Evolutionary conservation across 2,329 filamentous ascomycete genomes (phyloP).

Genomic region (Lasiodiplodia sp.): DNA sequence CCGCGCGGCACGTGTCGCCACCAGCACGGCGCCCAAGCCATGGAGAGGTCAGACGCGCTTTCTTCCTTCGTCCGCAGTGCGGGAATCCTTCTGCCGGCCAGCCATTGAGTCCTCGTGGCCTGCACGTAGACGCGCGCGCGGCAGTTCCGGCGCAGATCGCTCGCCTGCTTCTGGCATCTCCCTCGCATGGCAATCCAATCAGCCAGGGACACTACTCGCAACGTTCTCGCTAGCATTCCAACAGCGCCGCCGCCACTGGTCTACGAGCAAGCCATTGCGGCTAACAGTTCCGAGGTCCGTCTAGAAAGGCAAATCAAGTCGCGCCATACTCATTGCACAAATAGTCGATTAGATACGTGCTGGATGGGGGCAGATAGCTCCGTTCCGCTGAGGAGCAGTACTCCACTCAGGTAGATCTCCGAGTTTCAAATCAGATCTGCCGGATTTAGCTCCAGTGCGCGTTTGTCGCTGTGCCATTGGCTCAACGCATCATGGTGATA

Average conservation of each 20-base stretch:
- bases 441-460: not conserved
- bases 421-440: conserved; percentile 10
- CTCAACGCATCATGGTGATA: conserved; percentile 1
- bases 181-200: conserved; percentile 14
- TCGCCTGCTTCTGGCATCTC: conserved; percentile 16
- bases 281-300: not conserved
- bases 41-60: conserved; percentile 7
- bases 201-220: not conserved
- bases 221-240: conserved; percentile 5
- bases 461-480: not conserved
- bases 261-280: conserved; percentile 7
- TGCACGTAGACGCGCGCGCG: not conserved
- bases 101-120: not conserved
- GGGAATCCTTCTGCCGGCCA: conserved; percentile 2
- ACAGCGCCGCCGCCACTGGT: conserved; percentile 18
- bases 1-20: conserved; percentile 9
- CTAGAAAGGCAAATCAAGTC: conserved; percentile 7
- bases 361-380: conserved; percentile 1
- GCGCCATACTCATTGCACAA: conserved; percentile 5
- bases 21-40: not conserved
- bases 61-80: not conserved
- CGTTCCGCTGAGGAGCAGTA: not conserved
- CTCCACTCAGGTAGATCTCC: conserved; percentile 17
- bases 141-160: not conserved
- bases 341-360: not conserved